phyloP scores from a whole-genome alignment of 768 basidiomycete genomes.

The Tylopilus subfusipes region DNA sequence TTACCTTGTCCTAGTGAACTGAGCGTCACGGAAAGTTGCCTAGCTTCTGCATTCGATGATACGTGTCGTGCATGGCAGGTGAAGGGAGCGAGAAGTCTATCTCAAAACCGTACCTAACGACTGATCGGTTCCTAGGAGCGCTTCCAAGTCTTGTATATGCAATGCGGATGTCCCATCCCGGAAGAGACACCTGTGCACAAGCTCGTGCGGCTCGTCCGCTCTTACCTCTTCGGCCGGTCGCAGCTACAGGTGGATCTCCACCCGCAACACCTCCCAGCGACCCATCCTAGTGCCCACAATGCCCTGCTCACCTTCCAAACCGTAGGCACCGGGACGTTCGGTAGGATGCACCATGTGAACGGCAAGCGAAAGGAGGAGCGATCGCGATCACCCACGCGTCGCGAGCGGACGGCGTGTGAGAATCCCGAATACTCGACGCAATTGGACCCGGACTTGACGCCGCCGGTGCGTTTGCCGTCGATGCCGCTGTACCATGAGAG shows the following conservation, averaged over 20 bases:
- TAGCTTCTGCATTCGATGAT: constrained; percentile 45
- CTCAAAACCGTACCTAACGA: neutral
- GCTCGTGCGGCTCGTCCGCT: constrained; percentile 34
- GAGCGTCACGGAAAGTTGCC: constrained; percentile 43
- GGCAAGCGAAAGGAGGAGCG: neutral
- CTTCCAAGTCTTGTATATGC: constrained; percentile 50
- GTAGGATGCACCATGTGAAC: constrained; percentile 2
- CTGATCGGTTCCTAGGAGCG: constrained; percentile 30
- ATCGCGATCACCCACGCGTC: neutral
- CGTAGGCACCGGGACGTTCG: constrained; percentile 19
- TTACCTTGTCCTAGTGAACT: constrained; percentile 39
- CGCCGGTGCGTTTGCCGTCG: neutral
- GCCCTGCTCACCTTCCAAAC: constrained; percentile 38
- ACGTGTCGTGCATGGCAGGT: constrained; percentile 55
- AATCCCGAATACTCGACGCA: neutral
- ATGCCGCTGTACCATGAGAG: neutral
- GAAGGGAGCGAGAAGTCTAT: neutral
- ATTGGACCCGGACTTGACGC: neutral
- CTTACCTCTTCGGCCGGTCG: constrained; percentile 18
- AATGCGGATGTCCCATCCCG: constrained; percentile 57
- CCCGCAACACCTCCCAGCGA: constrained; percentile 42
- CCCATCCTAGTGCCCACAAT: constrained; percentile 57
- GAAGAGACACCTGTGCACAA: constrained; percentile 43
- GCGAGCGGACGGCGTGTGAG: neutral
- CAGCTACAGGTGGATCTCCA: constrained; percentile 34